These are phyloP conservation scores for Hansenula sp. DNA, from an alignment of 1,139 yeast genomes.

Conservation along the genomic window DNA sequence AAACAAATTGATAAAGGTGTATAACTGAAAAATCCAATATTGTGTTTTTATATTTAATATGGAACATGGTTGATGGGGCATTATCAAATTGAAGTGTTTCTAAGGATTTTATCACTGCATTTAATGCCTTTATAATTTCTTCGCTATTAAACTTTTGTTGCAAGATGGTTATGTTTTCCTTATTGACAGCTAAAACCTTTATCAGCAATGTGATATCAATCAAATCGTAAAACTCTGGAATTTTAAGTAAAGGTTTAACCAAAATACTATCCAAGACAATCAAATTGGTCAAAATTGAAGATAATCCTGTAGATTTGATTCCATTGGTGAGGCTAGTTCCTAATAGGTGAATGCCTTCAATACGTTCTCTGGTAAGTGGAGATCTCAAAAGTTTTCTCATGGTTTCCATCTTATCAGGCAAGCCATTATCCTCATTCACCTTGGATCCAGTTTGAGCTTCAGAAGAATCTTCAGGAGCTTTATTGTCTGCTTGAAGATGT, in stretches of 20 bases:
- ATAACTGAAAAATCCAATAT: conserved; percentile 19
- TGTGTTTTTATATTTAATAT: conserved; percentile 19
- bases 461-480: too few species aligned
- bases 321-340: not conserved
- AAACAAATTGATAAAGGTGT: conserved; percentile 11
- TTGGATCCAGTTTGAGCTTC: not conserved
- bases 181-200: conserved; percentile 28
- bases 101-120: conserved; percentile 11
- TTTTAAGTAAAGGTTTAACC: conserved; percentile 24
- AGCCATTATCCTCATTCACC: not conserved
- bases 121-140: conserved; percentile 9
- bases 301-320: conserved; percentile 3
- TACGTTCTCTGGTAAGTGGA: conserved; percentile 19
- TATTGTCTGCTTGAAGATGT: not conserved
- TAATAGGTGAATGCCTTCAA: conserved; percentile 14
- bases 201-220: conserved; percentile 23
- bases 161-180: conserved; percentile 14
- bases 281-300: conserved; percentile 15
- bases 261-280: conserved; percentile 24
- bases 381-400: conserved; percentile 12
- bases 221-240: conserved; percentile 21
- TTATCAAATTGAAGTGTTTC: conserved; percentile 15
- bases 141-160: conserved; percentile 8
- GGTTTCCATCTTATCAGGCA: not conserved
- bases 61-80: conserved; percentile 23